Evolutionary conservation across 2,329 filamentous ascomycete species (phyloP).

Genomic region (Calonectria ilicicola): DNA sequence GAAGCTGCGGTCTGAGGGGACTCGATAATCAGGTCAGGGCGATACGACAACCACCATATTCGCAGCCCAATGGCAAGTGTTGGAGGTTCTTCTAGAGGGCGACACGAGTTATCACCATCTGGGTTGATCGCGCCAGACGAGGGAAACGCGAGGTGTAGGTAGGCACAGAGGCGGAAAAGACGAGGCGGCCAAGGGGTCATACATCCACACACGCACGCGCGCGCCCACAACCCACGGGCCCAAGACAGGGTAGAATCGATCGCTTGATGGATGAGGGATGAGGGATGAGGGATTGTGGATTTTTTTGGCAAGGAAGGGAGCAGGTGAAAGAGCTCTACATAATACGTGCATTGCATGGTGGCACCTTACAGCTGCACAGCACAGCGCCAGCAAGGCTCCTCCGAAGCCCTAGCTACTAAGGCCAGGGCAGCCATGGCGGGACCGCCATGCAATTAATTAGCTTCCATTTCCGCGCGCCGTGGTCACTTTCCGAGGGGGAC

Average conservation of each 20-base stretch:
- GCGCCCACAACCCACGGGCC: conserved; percentile 13
- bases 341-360: conserved; percentile 9
- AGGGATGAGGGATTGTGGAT: conserved; percentile 1
- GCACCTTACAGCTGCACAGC: conserved; percentile 6
- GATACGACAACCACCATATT: conserved; percentile 35
- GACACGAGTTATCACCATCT: conserved; percentile 31
- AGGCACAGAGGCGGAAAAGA: conserved; percentile 4
- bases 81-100: conserved; percentile 25
- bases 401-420: not conserved
- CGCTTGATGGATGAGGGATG: conserved; percentile 6
- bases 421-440: not conserved
- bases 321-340: conserved; percentile 2
- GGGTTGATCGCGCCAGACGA: conserved; percentile 7
- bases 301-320: not conserved
- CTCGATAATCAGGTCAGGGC: conserved; percentile 34
- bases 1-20: conserved; percentile 23
- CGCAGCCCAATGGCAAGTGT: conserved; percentile 36
- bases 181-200: conserved; percentile 15
- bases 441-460: conserved; percentile 4
- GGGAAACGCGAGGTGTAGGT: conserved; percentile 7
- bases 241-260: conserved; percentile 13
- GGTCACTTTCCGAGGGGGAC: not conserved
- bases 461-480: not conserved
- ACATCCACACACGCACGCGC: conserved; percentile 18
- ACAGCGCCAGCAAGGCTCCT: conserved; percentile 1